Base-by-base conservation (phyloP, 352 stramenopile species). In the Phytophthora chlamydospora region DNA sequence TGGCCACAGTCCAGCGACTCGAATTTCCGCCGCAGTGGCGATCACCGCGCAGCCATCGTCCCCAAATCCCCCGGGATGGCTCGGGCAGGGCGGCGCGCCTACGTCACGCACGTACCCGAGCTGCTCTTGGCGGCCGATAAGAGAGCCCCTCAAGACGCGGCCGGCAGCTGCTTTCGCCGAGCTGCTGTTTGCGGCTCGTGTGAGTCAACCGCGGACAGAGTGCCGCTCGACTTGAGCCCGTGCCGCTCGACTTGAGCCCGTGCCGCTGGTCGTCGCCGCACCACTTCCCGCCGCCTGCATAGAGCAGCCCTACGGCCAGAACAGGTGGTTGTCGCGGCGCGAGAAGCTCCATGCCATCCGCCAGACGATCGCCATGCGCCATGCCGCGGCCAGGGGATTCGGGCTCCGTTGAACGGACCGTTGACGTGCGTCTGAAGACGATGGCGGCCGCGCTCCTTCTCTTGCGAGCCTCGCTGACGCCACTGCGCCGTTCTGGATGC, bases 281-380 rank as follows among this genome's bases (percentile, higher is more conserved):
- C 43, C 57, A 52, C 56, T 62, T 62, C 43, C 50, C 47, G 19
- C 12, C 9, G 49, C 14, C 32, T 71, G 42, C 61, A 75, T 75
- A 71, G 61, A 71, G 61, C 43, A 68, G 66, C 55, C 61, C 46
- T 2, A 62, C 53, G 51, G 66, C 45, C 62, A 71, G 49, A 68
- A 74, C 66, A 71, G 44, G 40, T 67, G 61, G 59, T 47, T 50
- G 16, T 29, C 17, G 35, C 39, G 7, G 29, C 19, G 33, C 48
- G 34, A 58, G 41, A 43, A n/a, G 40, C 42, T 55, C 35, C 42
- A 40, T 29, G 33, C 33, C 54, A 69, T 45, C 65, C 60, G 65
- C 52, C 59, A 69, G 53, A 63, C 44, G 65, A 44, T 65, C 36
- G 36, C n/a, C 40, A 42, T 43, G 40, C 21, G 24, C 10, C 12